Conservation (phyloP, 257 asterid species). For the Eustoma russellianum region DNA sequence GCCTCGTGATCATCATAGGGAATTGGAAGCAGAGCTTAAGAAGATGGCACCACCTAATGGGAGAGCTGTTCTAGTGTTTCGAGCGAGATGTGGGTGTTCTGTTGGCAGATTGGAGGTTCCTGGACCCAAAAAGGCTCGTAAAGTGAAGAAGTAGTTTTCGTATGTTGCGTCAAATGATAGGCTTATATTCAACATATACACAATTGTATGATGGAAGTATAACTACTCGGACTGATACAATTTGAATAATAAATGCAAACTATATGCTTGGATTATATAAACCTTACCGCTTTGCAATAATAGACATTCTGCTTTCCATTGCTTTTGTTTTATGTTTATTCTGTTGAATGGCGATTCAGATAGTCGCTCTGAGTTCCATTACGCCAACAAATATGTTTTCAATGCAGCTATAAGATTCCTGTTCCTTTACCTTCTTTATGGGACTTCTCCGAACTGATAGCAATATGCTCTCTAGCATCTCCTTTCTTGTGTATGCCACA, state of each 20-base stretch:
- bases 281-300: conserved; percentile 4
- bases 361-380: conserved; percentile 7
- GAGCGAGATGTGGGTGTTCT: conserved; percentile 89
- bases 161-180: conserved; percentile 8
- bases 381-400: conserved; percentile 10
- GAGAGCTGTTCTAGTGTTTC: conserved; percentile 76
- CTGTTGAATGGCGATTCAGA: conserved; percentile 7
- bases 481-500: no score
- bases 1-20: conserved; percentile 76
- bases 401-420: no score
- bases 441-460: no score
- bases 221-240: conserved; percentile 9
- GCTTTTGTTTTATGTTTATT: conserved; percentile 4
- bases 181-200: conserved; percentile 19
- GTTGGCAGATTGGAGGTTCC: conserved; percentile 87
- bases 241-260: conserved; percentile 27
- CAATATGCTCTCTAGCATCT: no score
- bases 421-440: no score
- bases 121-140: conserved; percentile 60
- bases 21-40: conserved; percentile 89
- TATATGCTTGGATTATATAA: conserved; percentile 21
- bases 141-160: conserved; percentile 56
- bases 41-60: conserved; percentile 94
- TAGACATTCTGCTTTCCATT: conserved; percentile 1
- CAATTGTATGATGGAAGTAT: conserved; percentile 19